A percentile compares a stretch with the other conserved stretches of the same genome.
phyloP scores from a whole-genome alignment of 2,329 filamentous ascomycete species.

The Diplodia corticola region DNA sequence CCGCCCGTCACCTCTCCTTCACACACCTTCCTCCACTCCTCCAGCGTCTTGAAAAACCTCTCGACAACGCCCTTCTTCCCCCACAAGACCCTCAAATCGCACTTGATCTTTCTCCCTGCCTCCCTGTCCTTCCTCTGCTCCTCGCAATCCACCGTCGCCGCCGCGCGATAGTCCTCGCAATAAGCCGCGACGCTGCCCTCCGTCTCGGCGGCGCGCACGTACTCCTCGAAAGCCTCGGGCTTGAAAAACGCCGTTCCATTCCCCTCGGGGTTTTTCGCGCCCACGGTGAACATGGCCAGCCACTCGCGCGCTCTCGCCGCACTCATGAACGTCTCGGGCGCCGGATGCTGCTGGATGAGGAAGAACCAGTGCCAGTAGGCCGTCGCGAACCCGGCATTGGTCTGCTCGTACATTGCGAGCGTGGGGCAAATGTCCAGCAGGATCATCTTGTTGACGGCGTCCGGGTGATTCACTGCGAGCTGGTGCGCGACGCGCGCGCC shows the following conservation, averaged over 20 bases:
- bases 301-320: conserved; percentile 42
- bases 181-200: conserved; percentile 48
- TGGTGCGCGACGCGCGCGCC: conserved; percentile 59
- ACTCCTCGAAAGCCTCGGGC: conserved; percentile 42
- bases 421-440: conserved; percentile 57
- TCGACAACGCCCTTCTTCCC: conserved; percentile 46
- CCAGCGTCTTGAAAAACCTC: conserved; percentile 50
- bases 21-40: conserved; percentile 54
- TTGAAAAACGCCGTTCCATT: conserved; percentile 24
- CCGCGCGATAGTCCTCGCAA: conserved; percentile 60
- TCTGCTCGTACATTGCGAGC: conserved; percentile 53
- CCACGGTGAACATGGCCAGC: conserved; percentile 42
- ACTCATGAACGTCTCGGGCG: conserved; percentile 53
- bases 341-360: conserved; percentile 53
- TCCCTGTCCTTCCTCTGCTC: conserved; percentile 49
- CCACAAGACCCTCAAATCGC: conserved; percentile 54
- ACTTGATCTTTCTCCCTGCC: conserved; percentile 45
- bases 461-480: conserved; percentile 51
- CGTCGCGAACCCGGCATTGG: conserved; percentile 46
- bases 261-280: conserved; percentile 21
- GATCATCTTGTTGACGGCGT: conserved; percentile 38
- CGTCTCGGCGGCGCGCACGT: conserved; percentile 47
- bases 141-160: conserved; percentile 54
- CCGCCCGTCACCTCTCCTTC: conserved; percentile 30
- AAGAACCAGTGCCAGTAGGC: conserved; percentile 63